Base-by-base conservation (phyloP, 768 basidiomycete genomes). In the Auriscalpium orientale region DNA sequence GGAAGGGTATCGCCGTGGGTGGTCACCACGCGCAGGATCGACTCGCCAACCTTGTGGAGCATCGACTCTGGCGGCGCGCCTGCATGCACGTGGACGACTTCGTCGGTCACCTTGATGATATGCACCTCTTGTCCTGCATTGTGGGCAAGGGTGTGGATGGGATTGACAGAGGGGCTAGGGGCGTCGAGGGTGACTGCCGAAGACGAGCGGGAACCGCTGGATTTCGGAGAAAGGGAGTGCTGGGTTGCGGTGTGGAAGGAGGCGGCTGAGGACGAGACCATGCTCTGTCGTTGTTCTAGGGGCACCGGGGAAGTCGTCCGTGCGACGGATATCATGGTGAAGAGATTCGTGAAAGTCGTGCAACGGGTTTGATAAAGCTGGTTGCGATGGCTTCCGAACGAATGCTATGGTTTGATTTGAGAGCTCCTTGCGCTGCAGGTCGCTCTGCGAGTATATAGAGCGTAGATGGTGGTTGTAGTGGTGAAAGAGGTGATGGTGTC, bases 21-120 rank as follows among this genome's bases (percentile, higher is more conserved):
- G 37, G 69, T 64, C 9, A 71, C 66, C 56, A 68, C 66, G 54
- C 69, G 68, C 56, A 68, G 55, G 60, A 75, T 56, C 38, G 70
- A 61, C 20, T 70, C 70, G 22, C 70, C 67, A 9, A 73, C 62
- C 63, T 69, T 70, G 58, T 70, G 70, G 22, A 73, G 54, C 43
- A 73, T 62, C 12, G 72, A 64, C 46, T 67, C 68, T 8, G 71
- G 64, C 51, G 68, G 63, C 46, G 68, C 65, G 53, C 73, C 72
- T 10, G 75, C 52, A 56, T 76, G 74, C 55, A 79, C 63, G 56
- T 74, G 66, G 55, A 80, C 72, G 12, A 65, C 64, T 64, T 84
- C 79, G 34, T 72, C 70, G 6, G 79, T 76, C 49, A 84, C 76
- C 63, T 78, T 79, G 54, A 83, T 67, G 51, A 83, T 73, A 60